Percentiles rank a stretch among this genome's conserved stretches.
These are phyloP conservation scores for Triticum dicoccoides DNA, from an alignment of 176 grass and related monocot species.

Conservation along the genomic window DNA sequence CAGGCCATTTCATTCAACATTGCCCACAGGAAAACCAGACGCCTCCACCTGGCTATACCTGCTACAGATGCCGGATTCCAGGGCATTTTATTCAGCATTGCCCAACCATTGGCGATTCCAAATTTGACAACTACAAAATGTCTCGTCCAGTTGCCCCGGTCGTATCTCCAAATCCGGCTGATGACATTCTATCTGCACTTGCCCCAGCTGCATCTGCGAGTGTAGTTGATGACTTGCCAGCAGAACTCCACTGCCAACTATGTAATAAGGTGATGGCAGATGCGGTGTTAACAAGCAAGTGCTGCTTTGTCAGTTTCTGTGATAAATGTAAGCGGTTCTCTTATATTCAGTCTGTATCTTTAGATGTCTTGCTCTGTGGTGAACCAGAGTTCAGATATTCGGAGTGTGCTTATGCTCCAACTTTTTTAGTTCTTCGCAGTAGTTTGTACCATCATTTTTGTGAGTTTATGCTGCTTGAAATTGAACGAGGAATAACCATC, in stretches of 20 bases:
- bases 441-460: background rate
- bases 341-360: constrained; percentile 15
- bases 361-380: background rate
- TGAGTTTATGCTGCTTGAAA: background rate
- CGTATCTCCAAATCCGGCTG: constrained; percentile 31
- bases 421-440: constrained; percentile 5
- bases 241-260: constrained; percentile 50
- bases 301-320: constrained; percentile 70
- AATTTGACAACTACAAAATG: constrained; percentile 45
- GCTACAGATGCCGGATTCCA: constrained; percentile 57
- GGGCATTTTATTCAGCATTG: constrained; percentile 82
- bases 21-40: constrained; percentile 40
- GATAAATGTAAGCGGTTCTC: constrained; percentile 67
- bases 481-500: constrained; percentile 1
- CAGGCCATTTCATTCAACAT: constrained; percentile 75
- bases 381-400: background rate
- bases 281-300: constrained; percentile 60
- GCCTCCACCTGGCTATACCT: constrained; percentile 57
- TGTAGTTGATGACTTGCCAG: constrained; percentile 46
- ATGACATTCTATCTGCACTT: constrained; percentile 36
- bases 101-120: constrained; percentile 48
- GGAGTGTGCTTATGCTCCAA: background rate
- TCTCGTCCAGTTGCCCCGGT: constrained; percentile 25
- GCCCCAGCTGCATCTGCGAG: constrained; percentile 31
- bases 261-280: constrained; percentile 62